These are phyloP conservation scores for Rutstroemia sp. DNA, from an alignment of 2,329 filamentous ascomycete species.

Conservation along the genomic window DNA sequence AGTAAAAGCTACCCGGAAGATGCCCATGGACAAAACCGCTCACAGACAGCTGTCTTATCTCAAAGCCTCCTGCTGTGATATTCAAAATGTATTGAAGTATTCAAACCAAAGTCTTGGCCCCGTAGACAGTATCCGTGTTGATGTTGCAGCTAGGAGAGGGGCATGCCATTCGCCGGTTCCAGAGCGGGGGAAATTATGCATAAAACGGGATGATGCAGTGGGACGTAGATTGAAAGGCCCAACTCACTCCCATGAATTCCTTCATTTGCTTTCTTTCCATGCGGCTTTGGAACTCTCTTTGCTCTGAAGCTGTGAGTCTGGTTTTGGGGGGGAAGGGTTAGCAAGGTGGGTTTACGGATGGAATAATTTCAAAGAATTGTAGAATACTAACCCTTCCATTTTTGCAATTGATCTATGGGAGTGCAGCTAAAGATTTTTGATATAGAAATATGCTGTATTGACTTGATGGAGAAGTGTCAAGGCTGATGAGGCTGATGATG, in stretches of 20 bases:
- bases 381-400: conserved; percentile 28
- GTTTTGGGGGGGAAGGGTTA: conserved; percentile 10
- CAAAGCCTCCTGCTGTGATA: too few relatives aligned
- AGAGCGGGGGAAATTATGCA: background rate
- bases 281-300: conserved; percentile 86
- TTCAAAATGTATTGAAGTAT: too few relatives aligned
- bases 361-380: background rate
- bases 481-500: conserved; percentile 10
- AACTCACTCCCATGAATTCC: conserved; percentile 91
- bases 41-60: too few relatives aligned
- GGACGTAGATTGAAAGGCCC: background rate
- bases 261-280: conserved; percentile 99
- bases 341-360: background rate
- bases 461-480: background rate
- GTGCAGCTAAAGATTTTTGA: background rate
- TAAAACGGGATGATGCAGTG: background rate
- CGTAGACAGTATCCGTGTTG: background rate
- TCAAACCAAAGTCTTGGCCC: background rate
- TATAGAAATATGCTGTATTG: background rate
- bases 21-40: too few relatives aligned
- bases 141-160: background rate
- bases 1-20: too few relatives aligned
- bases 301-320: conserved; percentile 50
- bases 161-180: background rate
- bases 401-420: background rate